Evolutionary conservation across 495 filamentous ascomycete species (phyloP), one percentile per base, ranked within the genome.

Genomic region (Apiosordaria backusii): DNA sequence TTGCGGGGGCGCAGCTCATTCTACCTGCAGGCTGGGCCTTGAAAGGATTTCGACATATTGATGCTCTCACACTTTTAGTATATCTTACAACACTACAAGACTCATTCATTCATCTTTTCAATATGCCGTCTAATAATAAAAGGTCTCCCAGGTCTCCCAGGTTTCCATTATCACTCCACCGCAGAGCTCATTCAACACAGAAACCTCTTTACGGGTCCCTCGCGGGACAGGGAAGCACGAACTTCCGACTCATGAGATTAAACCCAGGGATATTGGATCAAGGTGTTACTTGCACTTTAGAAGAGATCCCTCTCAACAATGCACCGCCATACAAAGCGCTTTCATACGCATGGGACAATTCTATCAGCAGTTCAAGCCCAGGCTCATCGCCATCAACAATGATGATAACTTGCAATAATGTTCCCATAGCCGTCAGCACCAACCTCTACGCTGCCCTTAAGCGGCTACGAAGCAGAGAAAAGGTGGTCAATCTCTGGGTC

Each of bases 281-380:
- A 18, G 22, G 15, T 15, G 18, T 57, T 6, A 22, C 53, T 21
- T 57, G 53, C 18, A 24, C 9, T 18, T 21, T 57, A n/a, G 19
- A 66, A 23, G 57, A 54, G n/a, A 3, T 53, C 19, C 45, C 35
- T 23, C 29, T 66, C 4, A 40, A 54, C 25, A 22, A 57, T 1
- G 27, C 64, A 18, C 64, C 64, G 1, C 40, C 68, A 2, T 70
- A 70, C 60, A 70, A 67, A 59, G 68, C 68, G 4, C 57, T 70
- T 10, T 70, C 68, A 23, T 70, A 70, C 52, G 35, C 68, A 19
- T 70, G 68, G 68, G 55, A 67, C 6, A 67, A 57, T 52, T 27
- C 58, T 22, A n/a, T 27, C 15, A 19, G 35, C 35, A 45, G 35
- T 45, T 45, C 35, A 6, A 45, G 10, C 16, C 16, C 35, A 15